These are phyloP conservation scores for Medicago ruthenica DNA, from an alignment of 306 rosid genomes.

Conservation along the genomic window DNA sequence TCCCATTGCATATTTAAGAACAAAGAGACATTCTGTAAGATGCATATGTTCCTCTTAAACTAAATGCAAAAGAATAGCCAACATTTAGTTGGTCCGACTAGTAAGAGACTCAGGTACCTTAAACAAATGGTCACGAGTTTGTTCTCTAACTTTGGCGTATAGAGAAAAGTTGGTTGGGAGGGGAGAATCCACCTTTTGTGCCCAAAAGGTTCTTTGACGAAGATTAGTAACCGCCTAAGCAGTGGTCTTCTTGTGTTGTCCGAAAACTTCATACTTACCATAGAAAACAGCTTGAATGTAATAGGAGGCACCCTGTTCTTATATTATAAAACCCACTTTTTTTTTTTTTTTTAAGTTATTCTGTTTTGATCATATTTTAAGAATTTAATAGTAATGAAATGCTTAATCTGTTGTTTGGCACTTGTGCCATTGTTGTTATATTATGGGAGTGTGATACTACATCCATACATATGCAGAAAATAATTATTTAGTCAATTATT, in stretches of 20 bases:
- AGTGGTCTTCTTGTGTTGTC: neutral
- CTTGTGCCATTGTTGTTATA: neutral
- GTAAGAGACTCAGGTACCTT: no score
- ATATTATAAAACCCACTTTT: neutral
- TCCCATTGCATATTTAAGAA: no score
- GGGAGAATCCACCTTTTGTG: no score
- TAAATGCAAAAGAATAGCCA: no score
- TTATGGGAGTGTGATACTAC: slow-evolving; percentile 9
- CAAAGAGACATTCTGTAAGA: no score
- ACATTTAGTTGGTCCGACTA: no score
- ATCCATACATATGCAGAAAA: slow-evolving; percentile 18
- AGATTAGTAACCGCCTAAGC: no score
- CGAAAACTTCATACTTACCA: slow-evolving; percentile 3
- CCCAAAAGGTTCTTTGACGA: no score
- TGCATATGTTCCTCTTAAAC: no score
- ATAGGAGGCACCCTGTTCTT: neutral
- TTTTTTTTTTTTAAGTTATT: neutral
- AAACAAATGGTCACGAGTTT: no score
- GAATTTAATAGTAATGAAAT: slow-evolving; percentile 21
- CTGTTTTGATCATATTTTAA: slow-evolving; percentile 15
- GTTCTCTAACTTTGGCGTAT: no score
- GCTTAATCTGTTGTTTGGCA: slow-evolving; percentile 25
- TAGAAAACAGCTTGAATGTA: slow-evolving; percentile 18
- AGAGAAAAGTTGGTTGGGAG: no score
- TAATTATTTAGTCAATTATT: slow-evolving; percentile 32